These are phyloP conservation scores for Claviceps paspali DNA, from an alignment of 2,329 filamentous ascomycete genomes.

Conservation along the genomic window DNA sequence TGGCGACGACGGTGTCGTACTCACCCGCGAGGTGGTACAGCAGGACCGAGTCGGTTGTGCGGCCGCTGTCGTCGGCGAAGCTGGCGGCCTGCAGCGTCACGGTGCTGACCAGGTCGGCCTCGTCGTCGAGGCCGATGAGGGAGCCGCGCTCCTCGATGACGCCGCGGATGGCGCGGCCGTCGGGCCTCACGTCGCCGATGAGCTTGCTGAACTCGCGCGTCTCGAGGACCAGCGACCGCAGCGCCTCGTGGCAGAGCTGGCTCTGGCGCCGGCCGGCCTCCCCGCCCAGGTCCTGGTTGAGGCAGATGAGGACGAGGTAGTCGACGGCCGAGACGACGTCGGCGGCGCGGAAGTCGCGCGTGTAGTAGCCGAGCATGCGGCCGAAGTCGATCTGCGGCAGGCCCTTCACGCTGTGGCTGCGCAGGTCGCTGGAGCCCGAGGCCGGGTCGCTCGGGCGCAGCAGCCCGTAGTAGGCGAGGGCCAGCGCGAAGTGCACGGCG, in stretches of 20 bases:
- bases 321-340: conserved; percentile 83
- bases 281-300: conserved; percentile 71
- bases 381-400: conserved; percentile 85
- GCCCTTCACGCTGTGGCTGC: conserved; percentile 50
- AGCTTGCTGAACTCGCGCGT: conserved; percentile 90
- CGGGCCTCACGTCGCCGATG: conserved; percentile 76
- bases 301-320: conserved; percentile 79
- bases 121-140: conserved; percentile 64
- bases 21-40: conserved; percentile 90
- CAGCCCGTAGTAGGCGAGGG: conserved; percentile 76
- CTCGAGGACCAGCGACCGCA: conserved; percentile 91
- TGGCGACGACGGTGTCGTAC: conserved; percentile 83
- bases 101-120: conserved; percentile 75
- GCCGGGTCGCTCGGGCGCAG: conserved; percentile 74
- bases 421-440: conserved; percentile 54
- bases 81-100: conserved; percentile 86
- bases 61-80: conserved; percentile 85
- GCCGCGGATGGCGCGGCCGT: conserved; percentile 73
- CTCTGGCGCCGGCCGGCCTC: conserved; percentile 63
- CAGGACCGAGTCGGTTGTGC: conserved; percentile 84
- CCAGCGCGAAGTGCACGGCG: conserved; percentile 87
- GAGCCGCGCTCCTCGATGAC: conserved; percentile 73
- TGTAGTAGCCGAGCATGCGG: conserved; percentile 87
- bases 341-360: conserved; percentile 83
- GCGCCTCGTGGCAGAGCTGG: conserved; percentile 75